phyloP scores from a whole-genome alignment of 768 basidiomycete species.

The Hericium coralloides region DNA sequence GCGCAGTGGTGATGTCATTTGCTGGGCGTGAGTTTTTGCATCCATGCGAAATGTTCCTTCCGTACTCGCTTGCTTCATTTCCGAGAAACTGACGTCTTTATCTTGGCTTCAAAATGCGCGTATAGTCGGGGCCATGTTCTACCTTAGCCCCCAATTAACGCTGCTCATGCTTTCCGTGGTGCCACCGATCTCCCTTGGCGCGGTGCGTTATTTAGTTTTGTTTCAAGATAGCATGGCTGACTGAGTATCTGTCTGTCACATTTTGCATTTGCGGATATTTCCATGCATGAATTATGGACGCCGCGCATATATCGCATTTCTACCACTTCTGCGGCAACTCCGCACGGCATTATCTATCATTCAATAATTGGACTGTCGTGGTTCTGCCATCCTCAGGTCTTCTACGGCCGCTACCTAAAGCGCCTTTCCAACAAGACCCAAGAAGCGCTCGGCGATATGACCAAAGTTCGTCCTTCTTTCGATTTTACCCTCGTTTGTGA shows the following conservation, averaged over 20 bases:
- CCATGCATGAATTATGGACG: neutral
- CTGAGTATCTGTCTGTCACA: neutral
- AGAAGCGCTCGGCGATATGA: slow-evolving; percentile 94
- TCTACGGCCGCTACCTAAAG: slow-evolving; percentile 93
- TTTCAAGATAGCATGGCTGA: neutral
- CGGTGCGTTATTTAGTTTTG: slow-evolving; percentile 36
- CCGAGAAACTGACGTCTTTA: too few relatives aligned
- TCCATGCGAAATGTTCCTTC: neutral
- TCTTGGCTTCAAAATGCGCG: too few relatives aligned
- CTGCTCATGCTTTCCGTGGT: slow-evolving; percentile 89
- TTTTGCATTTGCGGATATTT: neutral
- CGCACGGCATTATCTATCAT: slow-evolving; percentile 17
- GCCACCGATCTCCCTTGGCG: slow-evolving; percentile 78
- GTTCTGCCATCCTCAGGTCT: slow-evolving; percentile 47
- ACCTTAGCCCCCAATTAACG: slow-evolving; percentile 82
- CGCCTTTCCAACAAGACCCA: slow-evolving; percentile 87
- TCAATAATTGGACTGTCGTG: neutral
- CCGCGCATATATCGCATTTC: too few relatives aligned
- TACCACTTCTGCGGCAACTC: too few relatives aligned
- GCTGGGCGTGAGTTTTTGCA: slow-evolving; percentile 64
- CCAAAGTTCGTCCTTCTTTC: slow-evolving; percentile 36
- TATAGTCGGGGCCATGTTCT: slow-evolving; percentile 90
- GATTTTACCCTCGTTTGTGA: neutral
- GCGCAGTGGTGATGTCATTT: slow-evolving; percentile 87
- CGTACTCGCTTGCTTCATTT: neutral